A percentile compares a stretch with the other conserved stretches of the same genome.
Evolutionary conservation across 2,329 filamentous ascomycete genomes (phyloP).

Genomic region (Apiospora saccharicola): DNA sequence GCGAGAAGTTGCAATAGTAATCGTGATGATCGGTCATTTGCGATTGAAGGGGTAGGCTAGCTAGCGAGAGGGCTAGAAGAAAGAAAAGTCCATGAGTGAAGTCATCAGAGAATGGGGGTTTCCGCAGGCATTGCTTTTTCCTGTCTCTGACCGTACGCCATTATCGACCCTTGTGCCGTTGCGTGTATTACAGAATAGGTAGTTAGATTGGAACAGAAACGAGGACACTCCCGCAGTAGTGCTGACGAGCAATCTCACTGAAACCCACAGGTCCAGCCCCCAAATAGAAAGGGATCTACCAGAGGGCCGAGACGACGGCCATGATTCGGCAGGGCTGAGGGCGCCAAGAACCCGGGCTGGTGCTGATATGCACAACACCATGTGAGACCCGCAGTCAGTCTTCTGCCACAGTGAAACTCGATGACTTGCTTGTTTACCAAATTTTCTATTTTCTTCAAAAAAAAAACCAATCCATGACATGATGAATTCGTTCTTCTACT

Average conservation of each 20-base stretch:
- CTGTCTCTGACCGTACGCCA: background rate
- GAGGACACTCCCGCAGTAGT: background rate
- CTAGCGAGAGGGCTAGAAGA: background rate
- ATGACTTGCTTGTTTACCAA: background rate
- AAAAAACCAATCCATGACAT: too few species aligned
- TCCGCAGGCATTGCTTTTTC: background rate
- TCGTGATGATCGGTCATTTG: background rate
- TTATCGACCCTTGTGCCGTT: background rate
- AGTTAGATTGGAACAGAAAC: background rate
- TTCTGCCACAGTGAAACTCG: background rate
- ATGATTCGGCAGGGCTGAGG: background rate
- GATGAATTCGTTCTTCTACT: background rate
- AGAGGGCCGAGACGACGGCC: background rate
- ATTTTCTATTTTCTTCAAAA: background rate
- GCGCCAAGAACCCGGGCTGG: background rate
- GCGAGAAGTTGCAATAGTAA: background rate
- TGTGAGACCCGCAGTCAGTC: background rate
- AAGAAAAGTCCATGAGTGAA: background rate
- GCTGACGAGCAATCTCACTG: conserved; percentile 6
- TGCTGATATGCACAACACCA: background rate
- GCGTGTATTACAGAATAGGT: background rate
- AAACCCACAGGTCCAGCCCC: background rate
- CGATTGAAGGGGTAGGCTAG: background rate
- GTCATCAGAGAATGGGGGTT: background rate
- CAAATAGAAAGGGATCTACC: background rate